Evolutionary conservation across 192 early-diverging fungal genomes (phyloP), one percentile per base, ranked within the genome.

Genomic region (Backusella sp.): DNA sequence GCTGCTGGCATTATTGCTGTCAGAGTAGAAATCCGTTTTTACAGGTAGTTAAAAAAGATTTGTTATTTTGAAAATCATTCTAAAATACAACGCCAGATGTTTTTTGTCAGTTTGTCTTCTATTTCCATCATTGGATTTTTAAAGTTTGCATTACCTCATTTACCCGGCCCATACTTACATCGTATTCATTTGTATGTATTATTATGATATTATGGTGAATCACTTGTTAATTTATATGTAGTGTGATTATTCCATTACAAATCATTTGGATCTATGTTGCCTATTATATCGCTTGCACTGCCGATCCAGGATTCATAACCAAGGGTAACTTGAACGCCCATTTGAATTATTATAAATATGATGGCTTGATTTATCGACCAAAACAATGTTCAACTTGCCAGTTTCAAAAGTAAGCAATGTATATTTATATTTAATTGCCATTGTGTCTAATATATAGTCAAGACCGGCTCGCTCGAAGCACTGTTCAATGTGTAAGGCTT

Each of bases 391-490:
- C 76, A 21, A 88, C 86, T 23, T 88, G 87, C 68, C 73, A 82
- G 35, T 75, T 87, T 28, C 80, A 53, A 84, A 88, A 88, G 87
- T 88, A 84, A 76, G 76, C 35, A 5, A 17, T 44, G 14, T 17
- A 19, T 44, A 44, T 14, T 17, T 15, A 44, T 5, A 11, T 11
- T 44, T 14, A 44, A 17, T 15, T 17, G 14, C 11, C 42, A 44
- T 44, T 49, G 11, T 12, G 37, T 39, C 19, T 19, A 49, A 49
- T n/a, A 49, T 19, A 49, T n/a, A n/a, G 23, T 11, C 53, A 70
- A 88, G 85, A 70, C 87, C 87, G 35, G 87, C 87, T 41, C 74
- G 87, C 5, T 88, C 87, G 11, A 88, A 88, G 49, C 87, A 88
- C 69, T 88, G 87, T 67, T 87, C 87, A 14, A 66, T 87, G 71